Percentiles rank a stretch among this genome's conserved stretches.
Conservation (phyloP, 306 rosid species). For the Pyrus communis region DNA sequence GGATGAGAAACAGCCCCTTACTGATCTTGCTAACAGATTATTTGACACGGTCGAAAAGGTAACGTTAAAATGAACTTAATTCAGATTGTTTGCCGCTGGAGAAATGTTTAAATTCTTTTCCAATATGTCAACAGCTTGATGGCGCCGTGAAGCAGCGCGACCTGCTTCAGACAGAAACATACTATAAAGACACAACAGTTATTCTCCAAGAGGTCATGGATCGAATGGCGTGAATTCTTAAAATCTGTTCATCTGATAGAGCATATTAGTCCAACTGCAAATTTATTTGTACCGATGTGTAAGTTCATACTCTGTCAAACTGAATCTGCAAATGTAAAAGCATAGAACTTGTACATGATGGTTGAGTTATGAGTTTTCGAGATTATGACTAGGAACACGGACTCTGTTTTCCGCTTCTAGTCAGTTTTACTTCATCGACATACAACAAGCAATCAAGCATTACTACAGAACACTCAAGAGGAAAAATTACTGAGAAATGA, state of each 20-base stretch:
- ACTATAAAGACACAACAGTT: slow-evolving; percentile 54
- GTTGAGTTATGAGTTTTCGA: background rate
- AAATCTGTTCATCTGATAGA: slow-evolving; percentile 1
- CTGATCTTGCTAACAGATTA: slow-evolving; percentile 64
- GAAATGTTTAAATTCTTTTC: background rate
- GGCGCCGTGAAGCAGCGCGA: slow-evolving; percentile 60
- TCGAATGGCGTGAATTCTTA: slow-evolving; percentile 37
- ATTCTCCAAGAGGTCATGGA: slow-evolving; percentile 83
- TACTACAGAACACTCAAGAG: background rate
- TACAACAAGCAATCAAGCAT: background rate
- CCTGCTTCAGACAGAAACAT: slow-evolving; percentile 32
- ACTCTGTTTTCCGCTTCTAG: background rate
- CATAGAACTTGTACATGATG: background rate
- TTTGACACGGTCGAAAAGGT: slow-evolving; percentile 88
- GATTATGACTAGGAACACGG: background rate
- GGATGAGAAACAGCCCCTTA: slow-evolving; percentile 59
- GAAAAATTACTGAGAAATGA: background rate
- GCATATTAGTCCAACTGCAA: background rate
- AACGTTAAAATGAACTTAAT: background rate
- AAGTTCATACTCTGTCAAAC: background rate
- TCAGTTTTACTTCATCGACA: background rate
- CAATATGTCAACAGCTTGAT: slow-evolving; percentile 52
- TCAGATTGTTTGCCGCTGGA: background rate
- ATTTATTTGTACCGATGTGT: background rate
- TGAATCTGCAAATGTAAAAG: background rate